Base-by-base conservation (phyloP, 2,329 filamentous ascomycete genomes). In the Cercospora berteroae region DNA sequence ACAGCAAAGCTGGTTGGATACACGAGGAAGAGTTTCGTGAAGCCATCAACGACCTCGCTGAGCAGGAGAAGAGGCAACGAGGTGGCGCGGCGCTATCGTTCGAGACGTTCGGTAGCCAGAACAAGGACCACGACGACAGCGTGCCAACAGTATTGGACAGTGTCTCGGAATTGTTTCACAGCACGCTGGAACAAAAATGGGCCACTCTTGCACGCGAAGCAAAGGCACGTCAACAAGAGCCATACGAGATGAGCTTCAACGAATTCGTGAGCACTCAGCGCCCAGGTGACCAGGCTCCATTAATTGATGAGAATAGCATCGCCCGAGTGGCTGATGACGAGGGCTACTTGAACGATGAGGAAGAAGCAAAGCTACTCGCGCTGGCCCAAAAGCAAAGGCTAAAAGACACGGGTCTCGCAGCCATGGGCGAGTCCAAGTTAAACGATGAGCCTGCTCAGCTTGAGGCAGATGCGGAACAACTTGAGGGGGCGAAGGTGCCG, bases 11-110 rank as follows among this genome's bases (percentile, higher is more conserved):
- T n/a, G 89, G 88, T 0, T 99, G 95, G 94, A 90, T 97, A 64
- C 94, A 97, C 72, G 94, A 98, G 77, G 89, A 92, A 57, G 94
- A 97, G 75, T 94, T 90, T 75, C 83, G 87, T 33, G 82, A 88
- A 52, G 84, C 90, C 72, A 82, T 96, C 1, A 79, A 82, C 31
- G 81, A 85, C 27, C 82, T 96, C 25, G 86, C 91, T 8, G 76
- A 80, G 1, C 83, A 89, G 25, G 93, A 97, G 76, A 85, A 82
- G 67, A 79, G 79, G 5, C 82, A 84, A 42, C 68, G 75, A 64
- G 80, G 79, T 27, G 81, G 77, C 16, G 74, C 77, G 5, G 76
- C 82, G 9, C 69, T 86, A 12, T 83, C 81, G 0, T 94, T 94
- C 72, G 87, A 90, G 29, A 85, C 80, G 0, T 95, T 94, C 77